Conservation (phyloP, 345 rosid species). For the Gossypium ekmanianum region DNA sequence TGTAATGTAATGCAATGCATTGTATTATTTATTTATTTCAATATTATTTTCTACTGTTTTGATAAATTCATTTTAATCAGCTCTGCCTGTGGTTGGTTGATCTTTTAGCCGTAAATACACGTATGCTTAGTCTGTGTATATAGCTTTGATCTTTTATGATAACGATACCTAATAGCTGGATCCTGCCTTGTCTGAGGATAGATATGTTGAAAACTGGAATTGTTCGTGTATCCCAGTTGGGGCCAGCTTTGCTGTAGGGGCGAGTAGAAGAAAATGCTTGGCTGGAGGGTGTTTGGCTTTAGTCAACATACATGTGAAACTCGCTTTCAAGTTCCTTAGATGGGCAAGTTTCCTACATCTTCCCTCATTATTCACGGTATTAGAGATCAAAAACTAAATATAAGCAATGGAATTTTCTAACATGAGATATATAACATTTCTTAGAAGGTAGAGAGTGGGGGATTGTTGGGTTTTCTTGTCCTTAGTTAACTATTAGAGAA, state of each 20-base stretch:
- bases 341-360: constrained; percentile 1
- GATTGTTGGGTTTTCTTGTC: constrained; percentile 8
- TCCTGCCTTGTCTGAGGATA: constrained; percentile 13
- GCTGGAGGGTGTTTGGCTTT: constrained; percentile 15
- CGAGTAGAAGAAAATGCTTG: constrained; percentile 17
- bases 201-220: constrained; percentile 7
- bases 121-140: background rate
- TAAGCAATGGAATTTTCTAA: background rate
- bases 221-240: constrained; percentile 14
- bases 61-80: background rate
- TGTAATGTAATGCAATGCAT: background rate
- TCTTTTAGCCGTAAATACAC: background rate
- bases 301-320: constrained; percentile 12
- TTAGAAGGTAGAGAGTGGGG: background rate
- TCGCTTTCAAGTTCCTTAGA: constrained; percentile 6
- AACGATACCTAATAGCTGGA: constrained; percentile 10
- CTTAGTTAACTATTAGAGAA: background rate
- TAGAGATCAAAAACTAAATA: background rate
- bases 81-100: background rate
- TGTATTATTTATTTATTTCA: background rate
- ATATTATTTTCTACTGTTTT: background rate
- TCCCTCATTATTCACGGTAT: background rate
- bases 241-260: constrained; percentile 22
- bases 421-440: background rate
- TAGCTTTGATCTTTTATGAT: constrained; percentile 16